Base-by-base conservation (phyloP, 805 yeast genomes). In the Cyberlindnera galapagoensis region DNA sequence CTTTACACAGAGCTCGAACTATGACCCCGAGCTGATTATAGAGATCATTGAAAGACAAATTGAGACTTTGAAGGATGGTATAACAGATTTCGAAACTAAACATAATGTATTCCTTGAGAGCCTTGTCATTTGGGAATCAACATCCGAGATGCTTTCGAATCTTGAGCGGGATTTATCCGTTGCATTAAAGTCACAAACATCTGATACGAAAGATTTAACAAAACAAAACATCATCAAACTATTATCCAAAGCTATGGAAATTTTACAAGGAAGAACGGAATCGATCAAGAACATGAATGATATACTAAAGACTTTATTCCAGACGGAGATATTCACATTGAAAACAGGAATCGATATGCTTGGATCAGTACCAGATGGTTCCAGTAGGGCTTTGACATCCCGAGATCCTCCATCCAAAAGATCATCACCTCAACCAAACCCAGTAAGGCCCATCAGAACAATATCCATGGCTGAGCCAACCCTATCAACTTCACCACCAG, bases 1-100 rank as follows among this genome's bases (percentile, higher is more conserved):
- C 23, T 30, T 32, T 14, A 32, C 34, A 11, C 35, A 30, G 16
- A 28, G 21, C 3, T 7, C 28, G 4, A 21, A 35, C 21, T 22
- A 32, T 8, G 28, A 31, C 4, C 36, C 39, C 8, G 33, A 29
- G 1, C 38, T 36, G 6, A 37, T 49, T 0, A 34, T 43, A 16
- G 52, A 47, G 20, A 38, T 47, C 9, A 21, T 52, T 2, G 17
- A 33, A 12, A 36, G 48, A 24, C 55, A 52, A 21, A 18, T 44
- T 5, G 46, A 39, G 2, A 33, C 51, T 1, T 26, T 43, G 18
- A 22, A 34, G 7, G 56, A 50, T 27, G 24, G 36, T 4, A 23
- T 42, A 3, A 27, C 19, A 1, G 35, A 32, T 6, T 38, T 33
- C n/a, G 23, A 24, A 14, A 21, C 25, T 14, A 39, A 43, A 28